Conservation (phyloP, 2,329 filamentous ascomycete species). For the Pseudocercospora eumusae region DNA sequence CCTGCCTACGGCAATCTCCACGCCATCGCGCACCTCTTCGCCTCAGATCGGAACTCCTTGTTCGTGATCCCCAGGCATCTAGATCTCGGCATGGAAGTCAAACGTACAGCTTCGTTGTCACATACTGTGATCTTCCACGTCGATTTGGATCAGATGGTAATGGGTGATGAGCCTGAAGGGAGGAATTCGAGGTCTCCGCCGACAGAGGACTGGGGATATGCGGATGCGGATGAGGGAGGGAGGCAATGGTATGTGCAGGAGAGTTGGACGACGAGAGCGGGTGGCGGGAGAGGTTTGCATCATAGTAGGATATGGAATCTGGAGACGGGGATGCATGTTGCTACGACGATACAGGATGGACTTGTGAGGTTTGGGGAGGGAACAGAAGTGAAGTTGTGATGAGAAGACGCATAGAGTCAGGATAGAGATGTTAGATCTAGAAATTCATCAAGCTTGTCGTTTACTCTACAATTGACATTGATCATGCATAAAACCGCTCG, state of each 20-base stretch:
- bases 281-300: background rate
- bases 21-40: background rate
- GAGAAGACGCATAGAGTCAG: too few species aligned
- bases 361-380: slow-evolving; percentile 1
- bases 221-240: background rate
- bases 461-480: too few species aligned
- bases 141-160: background rate
- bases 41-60: slow-evolving; percentile 1
- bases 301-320: background rate
- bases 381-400: background rate
- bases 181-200: background rate
- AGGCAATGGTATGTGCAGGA: slow-evolving; percentile 5
- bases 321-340: background rate
- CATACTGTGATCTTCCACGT: slow-evolving; percentile 5
- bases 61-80: slow-evolving; percentile 2
- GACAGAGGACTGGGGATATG: background rate
- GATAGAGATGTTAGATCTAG: background rate
- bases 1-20: background rate
- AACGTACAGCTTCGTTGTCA: slow-evolving; percentile 5
- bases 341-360: slow-evolving; percentile 9
- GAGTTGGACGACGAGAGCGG: background rate
- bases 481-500: too few species aligned
- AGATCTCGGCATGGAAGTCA: background rate
- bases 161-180: background rate
- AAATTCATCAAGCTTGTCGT: background rate